Conservation (phyloP, 2,329 filamentous ascomycete genomes). For the Exophiala bonariae region DNA sequence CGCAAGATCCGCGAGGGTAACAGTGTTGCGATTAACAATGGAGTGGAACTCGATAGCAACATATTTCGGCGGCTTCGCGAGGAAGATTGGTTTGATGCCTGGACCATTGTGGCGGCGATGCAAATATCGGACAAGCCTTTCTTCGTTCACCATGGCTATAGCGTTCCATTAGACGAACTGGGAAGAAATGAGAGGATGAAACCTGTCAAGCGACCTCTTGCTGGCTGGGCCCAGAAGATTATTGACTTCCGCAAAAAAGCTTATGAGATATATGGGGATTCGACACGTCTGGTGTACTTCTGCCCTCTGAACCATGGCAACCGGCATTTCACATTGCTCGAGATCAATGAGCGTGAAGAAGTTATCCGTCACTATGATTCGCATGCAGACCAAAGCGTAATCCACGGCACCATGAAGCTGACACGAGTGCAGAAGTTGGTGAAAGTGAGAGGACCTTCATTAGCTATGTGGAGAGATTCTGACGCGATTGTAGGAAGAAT, state of each 20-base stretch:
- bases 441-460: not conserved
- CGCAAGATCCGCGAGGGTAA: not conserved
- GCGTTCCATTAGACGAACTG: conserved; percentile 25
- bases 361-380: conserved; percentile 32
- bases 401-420: conserved; percentile 15
- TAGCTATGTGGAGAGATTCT: not conserved
- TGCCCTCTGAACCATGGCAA: conserved; percentile 23
- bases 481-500: conserved; percentile 26
- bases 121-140: conserved; percentile 28
- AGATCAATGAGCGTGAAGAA: conserved; percentile 29
- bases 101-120: conserved; percentile 26
- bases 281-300: conserved; percentile 20
- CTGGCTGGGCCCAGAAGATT: conserved; percentile 1
- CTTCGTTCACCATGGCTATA: conserved; percentile 25
- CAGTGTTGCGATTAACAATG: not conserved
- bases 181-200: conserved; percentile 22
- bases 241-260: not conserved
- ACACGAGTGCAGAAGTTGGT: conserved; percentile 18
- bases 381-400: conserved; percentile 16
- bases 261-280: not conserved
- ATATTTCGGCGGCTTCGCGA: conserved; percentile 25
- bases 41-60: conserved; percentile 21
- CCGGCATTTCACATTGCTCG: conserved; percentile 30
- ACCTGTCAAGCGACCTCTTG: conserved; percentile 11
- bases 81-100: conserved; percentile 26